Percentiles rank a stretch among this genome's conserved stretches.
Evolutionary conservation across 108 stramenopile genomes (phyloP).

Genomic region (Asterionellopsis glacialis): DNA sequence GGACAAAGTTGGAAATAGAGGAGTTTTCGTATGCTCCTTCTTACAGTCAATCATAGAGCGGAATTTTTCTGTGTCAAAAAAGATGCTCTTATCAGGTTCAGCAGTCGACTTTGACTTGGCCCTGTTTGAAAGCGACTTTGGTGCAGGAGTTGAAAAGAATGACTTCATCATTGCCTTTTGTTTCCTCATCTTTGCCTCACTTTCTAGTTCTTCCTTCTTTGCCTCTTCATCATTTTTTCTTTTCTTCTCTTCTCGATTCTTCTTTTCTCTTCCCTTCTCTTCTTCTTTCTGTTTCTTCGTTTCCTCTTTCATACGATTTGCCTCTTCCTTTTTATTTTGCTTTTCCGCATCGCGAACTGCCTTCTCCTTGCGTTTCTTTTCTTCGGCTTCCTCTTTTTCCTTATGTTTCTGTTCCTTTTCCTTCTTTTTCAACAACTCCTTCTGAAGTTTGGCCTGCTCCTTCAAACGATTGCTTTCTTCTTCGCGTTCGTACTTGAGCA

Average conservation of each 20-base stretch:
- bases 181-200: conserved; percentile 38
- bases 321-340: conserved; percentile 35
- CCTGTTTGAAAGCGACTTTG: conserved; percentile 10
- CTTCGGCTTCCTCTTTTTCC: conserved; percentile 30
- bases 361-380: conserved; percentile 26
- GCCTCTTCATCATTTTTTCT: conserved; percentile 15
- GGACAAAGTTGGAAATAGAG: conserved; percentile 17
- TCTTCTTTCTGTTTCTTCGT: conserved; percentile 15
- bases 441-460: conserved; percentile 37
- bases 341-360: conserved; percentile 24
- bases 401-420: conserved; percentile 37
- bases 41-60: conserved; percentile 28
- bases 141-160: conserved; percentile 49
- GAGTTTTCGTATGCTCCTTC: not conserved
- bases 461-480: conserved; percentile 59
- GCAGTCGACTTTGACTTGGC: not conserved
- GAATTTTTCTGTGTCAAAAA: conserved; percentile 47
- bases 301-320: conserved; percentile 19
- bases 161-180: conserved; percentile 55
- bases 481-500: conserved; percentile 74
- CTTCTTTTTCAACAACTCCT: conserved; percentile 40
- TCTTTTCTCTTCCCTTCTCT: conserved; percentile 13
- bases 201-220: too few species aligned
- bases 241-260: conserved; percentile 18
- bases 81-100: conserved; percentile 2